Evolutionary conservation across 192 early-diverging fungal genomes (phyloP).

Genomic region (Coemansia sp.): DNA sequence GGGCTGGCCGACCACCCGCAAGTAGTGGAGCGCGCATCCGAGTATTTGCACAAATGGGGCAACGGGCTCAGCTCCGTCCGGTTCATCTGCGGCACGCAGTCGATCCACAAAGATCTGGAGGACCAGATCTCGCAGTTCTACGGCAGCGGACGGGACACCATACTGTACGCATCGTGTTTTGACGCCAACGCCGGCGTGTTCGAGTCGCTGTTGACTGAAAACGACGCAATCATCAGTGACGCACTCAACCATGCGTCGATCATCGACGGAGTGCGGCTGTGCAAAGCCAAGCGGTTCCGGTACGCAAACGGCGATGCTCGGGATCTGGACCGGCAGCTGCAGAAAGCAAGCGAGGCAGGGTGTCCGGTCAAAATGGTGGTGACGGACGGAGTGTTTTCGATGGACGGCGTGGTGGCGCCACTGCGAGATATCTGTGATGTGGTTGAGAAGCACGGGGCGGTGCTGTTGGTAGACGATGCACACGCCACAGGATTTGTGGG

Average conservation of each 20-base stretch:
- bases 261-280: slow-evolving; percentile 69
- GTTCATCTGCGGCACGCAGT: slow-evolving; percentile 72
- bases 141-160: slow-evolving; percentile 56
- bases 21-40: slow-evolving; percentile 56
- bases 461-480: slow-evolving; percentile 74
- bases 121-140: slow-evolving; percentile 61
- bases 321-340: slow-evolving; percentile 63
- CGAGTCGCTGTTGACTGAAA: slow-evolving; percentile 59
- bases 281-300: slow-evolving; percentile 63
- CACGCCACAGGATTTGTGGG: slow-evolving; percentile 72
- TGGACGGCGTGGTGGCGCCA: slow-evolving; percentile 67
- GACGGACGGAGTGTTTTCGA: slow-evolving; percentile 69
- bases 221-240: slow-evolving; percentile 61
- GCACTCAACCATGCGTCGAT: slow-evolving; percentile 65
- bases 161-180: slow-evolving; percentile 69
- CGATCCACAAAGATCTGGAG: slow-evolving; percentile 68
- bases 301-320: slow-evolving; percentile 71
- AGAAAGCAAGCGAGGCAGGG: slow-evolving; percentile 52
- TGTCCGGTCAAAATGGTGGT: slow-evolving; percentile 65
- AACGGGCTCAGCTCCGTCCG: slow-evolving; percentile 67
- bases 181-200: slow-evolving; percentile 73
- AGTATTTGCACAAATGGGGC: slow-evolving; percentile 60
- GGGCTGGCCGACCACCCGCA: slow-evolving; percentile 62
- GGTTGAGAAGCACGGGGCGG: slow-evolving; percentile 68
- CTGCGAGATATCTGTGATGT: slow-evolving; percentile 65